A percentile compares a stretch with the other conserved stretches of the same genome.
Evolutionary conservation across 495 filamentous ascomycete species (phyloP).

Genomic region (Penicillium arizonense): DNA sequence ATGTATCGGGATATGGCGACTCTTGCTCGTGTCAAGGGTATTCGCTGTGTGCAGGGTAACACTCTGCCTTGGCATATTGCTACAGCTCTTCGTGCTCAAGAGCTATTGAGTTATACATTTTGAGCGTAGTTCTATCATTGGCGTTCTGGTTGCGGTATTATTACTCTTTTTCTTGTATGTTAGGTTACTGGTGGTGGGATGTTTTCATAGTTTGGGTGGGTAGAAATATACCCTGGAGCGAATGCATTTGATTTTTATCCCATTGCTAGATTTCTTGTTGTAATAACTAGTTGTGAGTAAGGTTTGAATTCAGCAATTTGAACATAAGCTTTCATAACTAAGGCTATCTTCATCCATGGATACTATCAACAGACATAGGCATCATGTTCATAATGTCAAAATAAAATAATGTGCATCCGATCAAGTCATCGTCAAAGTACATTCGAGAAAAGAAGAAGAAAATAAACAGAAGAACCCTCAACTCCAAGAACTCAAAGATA

Average conservation of each 20-base stretch:
- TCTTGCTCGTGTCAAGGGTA: conserved; percentile 67
- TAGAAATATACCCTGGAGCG: conserved; percentile 5
- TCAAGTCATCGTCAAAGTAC: not conserved
- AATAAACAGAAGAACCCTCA: not conserved
- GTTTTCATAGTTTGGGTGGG: conserved; percentile 4
- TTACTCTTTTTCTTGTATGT: conserved; percentile 4
- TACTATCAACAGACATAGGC: not conserved
- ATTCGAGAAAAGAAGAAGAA: not conserved
- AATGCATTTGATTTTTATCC: not conserved
- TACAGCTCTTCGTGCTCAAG: conserved; percentile 65
- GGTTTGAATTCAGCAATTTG: not conserved
- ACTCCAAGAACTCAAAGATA: conserved; percentile 1
- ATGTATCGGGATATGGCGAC: conserved; percentile 75
- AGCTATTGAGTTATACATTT: conserved; percentile 46
- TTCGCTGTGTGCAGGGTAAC: conserved; percentile 59
- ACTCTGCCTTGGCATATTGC: conserved; percentile 84
- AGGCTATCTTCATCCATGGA: not conserved
- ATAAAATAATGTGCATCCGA: not conserved
- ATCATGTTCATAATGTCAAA: not conserved
- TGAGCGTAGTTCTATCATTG: conserved; percentile 9
- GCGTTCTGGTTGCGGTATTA: not conserved
- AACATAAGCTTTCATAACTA: not conserved
- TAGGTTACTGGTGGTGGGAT: conserved; percentile 4
- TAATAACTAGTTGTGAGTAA: not conserved
- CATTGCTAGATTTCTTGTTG: too few relatives aligned